Evolutionary conservation across 495 filamentous ascomycete species (phyloP).

Genomic region (Clavariopsis aquatica): DNA sequence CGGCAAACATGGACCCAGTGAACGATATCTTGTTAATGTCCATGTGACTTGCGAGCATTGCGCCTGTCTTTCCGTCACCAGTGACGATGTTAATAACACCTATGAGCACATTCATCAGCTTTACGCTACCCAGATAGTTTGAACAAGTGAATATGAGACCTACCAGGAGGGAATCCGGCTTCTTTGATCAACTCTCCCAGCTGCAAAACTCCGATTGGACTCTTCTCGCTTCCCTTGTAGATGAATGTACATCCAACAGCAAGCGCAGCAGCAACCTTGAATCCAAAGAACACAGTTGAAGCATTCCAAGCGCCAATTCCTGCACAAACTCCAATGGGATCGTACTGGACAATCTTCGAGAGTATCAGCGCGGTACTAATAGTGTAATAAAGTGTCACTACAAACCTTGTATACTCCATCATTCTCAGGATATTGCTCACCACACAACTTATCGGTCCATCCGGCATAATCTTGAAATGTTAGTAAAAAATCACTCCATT

Average conservation of each 20-base stretch:
- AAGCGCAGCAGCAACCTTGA: slow-evolving; percentile 44
- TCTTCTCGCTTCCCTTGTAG: slow-evolving; percentile 46
- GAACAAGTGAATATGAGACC: neutral
- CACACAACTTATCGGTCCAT: slow-evolving; percentile 36
- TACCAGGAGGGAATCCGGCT: slow-evolving; percentile 44
- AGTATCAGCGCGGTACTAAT: neutral
- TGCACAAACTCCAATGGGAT: slow-evolving; percentile 46
- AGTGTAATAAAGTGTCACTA: neutral
- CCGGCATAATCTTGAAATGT: slow-evolving; percentile 35
- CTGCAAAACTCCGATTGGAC: slow-evolving; percentile 36
- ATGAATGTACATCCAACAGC: slow-evolving; percentile 45
- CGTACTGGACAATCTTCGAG: slow-evolving; percentile 43
- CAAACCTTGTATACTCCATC: slow-evolving; percentile 43
- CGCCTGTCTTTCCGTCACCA: slow-evolving; percentile 41
- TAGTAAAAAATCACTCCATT: neutral
- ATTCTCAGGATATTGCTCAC: slow-evolving; percentile 33
- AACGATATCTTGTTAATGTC: slow-evolving; percentile 44
- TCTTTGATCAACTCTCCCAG: slow-evolving; percentile 42
- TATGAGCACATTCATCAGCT: neutral
- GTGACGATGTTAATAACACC: slow-evolving; percentile 45
- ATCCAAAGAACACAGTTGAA: slow-evolving; percentile 33
- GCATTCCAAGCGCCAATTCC: slow-evolving; percentile 47
- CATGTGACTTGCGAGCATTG: slow-evolving; percentile 44
- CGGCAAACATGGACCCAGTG: slow-evolving; percentile 41
- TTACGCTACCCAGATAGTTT: too few relatives aligned